phyloP scores from a whole-genome alignment of 2,329 filamentous ascomycete species.

The Cladosporium phlei region DNA sequence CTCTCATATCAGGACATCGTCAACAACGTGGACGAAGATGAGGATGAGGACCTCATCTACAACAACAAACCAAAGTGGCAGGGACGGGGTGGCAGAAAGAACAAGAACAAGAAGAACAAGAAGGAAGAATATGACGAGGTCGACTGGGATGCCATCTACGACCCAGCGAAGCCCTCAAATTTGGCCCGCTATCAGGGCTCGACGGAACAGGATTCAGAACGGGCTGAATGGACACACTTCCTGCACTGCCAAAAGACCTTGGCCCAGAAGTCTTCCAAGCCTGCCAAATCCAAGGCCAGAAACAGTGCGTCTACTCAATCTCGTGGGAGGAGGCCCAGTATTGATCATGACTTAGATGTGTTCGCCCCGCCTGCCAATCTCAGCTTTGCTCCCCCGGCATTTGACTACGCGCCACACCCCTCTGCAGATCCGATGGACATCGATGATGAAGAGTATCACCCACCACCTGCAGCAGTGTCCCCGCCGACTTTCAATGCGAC shows the following conservation, averaged over 20 bases:
- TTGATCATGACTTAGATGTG: background rate
- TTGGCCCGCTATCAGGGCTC: slow-evolving; percentile 80
- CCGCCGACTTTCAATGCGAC: slow-evolving; percentile 52
- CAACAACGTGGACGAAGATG: slow-evolving; percentile 62
- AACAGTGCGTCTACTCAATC: slow-evolving; percentile 10
- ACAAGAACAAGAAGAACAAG: slow-evolving; percentile 63
- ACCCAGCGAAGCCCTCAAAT: slow-evolving; percentile 74
- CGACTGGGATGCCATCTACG: slow-evolving; percentile 90
- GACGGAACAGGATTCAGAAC: slow-evolving; percentile 75
- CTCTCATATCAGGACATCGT: slow-evolving; percentile 16
- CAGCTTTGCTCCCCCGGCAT: slow-evolving; percentile 48
- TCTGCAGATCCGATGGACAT: slow-evolving; percentile 11
- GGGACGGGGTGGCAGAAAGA: slow-evolving; percentile 64
- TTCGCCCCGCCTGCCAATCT: slow-evolving; percentile 24
- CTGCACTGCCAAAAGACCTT: slow-evolving; percentile 58
- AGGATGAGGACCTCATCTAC: slow-evolving; percentile 58
- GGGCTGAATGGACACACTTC: slow-evolving; percentile 78
- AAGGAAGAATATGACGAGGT: slow-evolving; percentile 49
- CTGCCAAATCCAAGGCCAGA: slow-evolving; percentile 1
- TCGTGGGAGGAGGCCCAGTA: too few species aligned
- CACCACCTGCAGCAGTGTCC: slow-evolving; percentile 21
- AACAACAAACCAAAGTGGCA: slow-evolving; percentile 59
- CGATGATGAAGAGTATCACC: slow-evolving; percentile 20
- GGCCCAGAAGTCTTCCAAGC: background rate
- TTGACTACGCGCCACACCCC: slow-evolving; percentile 15